Evolutionary conservation across 2,329 filamentous ascomycete genomes (phyloP).

Genomic region (Aspergillus texensis): DNA sequence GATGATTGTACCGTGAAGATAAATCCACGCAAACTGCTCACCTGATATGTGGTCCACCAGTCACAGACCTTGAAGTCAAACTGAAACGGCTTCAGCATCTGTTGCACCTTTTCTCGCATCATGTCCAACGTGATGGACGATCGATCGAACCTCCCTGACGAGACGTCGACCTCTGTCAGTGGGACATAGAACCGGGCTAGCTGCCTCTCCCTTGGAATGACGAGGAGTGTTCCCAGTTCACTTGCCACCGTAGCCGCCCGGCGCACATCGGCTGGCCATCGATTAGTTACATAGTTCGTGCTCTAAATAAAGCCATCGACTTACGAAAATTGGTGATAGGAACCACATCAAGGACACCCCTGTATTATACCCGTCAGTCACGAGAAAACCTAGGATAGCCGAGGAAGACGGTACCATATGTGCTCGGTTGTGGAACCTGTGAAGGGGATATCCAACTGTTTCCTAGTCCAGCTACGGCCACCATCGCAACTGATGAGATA

Average conservation of each 20-base stretch:
- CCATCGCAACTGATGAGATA: slow-evolving; percentile 69
- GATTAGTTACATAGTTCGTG: slow-evolving; percentile 9
- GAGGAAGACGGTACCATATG: slow-evolving; percentile 28
- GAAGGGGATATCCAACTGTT: slow-evolving; percentile 58
- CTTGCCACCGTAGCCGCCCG: slow-evolving; percentile 53
- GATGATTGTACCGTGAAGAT: background rate
- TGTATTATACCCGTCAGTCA: background rate
- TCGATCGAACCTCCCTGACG: slow-evolving; percentile 5
- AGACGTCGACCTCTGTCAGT: slow-evolving; percentile 7
- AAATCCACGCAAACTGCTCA: background rate
- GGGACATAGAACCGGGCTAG: slow-evolving; percentile 15
- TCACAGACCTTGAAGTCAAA: slow-evolving; percentile 16
- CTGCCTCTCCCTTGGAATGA: slow-evolving; percentile 62
- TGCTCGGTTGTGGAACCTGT: slow-evolving; percentile 54
- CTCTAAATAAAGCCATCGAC: background rate
- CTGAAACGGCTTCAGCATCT: slow-evolving; percentile 8
- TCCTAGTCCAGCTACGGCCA: slow-evolving; percentile 65
- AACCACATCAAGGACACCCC: slow-evolving; percentile 52
- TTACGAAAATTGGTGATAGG: slow-evolving; percentile 57
- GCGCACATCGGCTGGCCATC: slow-evolving; percentile 53
- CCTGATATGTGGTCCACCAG: slow-evolving; percentile 19
- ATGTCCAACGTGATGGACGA: slow-evolving; percentile 12
- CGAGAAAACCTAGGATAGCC: too few species aligned
- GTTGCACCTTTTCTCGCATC: slow-evolving; percentile 9
- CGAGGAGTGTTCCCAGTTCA: slow-evolving; percentile 63